Conservation (phyloP, 2,329 filamentous ascomycete species). For the Teratosphaeria gauchensis region DNA sequence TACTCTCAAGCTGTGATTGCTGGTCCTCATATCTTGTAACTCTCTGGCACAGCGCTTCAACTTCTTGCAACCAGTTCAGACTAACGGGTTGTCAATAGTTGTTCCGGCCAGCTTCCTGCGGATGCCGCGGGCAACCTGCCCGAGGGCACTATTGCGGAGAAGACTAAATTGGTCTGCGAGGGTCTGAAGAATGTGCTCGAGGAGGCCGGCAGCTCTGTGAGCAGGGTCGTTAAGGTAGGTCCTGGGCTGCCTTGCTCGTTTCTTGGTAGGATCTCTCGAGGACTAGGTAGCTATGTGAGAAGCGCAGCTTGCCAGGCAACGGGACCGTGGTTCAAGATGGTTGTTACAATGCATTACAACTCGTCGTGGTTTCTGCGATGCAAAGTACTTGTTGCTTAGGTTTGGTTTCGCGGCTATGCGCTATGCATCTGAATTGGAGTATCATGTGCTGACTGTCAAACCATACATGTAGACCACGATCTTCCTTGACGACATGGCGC, state of each 20-base stretch:
- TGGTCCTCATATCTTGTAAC: slow-evolving; percentile 52
- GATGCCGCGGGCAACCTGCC: slow-evolving; percentile 52
- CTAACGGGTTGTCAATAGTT: slow-evolving; percentile 11
- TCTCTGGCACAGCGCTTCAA: slow-evolving; percentile 3
- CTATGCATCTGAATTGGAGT: too few species aligned
- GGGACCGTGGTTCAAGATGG: too few species aligned
- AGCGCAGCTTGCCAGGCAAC: too few species aligned
- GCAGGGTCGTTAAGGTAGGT: slow-evolving; percentile 72
- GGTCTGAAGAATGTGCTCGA: slow-evolving; percentile 78
- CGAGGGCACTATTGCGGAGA: slow-evolving; percentile 55
- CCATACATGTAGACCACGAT: slow-evolving; percentile 41
- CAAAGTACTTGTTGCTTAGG: too few species aligned
- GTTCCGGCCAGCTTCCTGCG: slow-evolving; percentile 69
- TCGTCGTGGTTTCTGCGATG: too few species aligned
- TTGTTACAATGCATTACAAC: too few species aligned
- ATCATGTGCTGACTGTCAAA: not conserved
- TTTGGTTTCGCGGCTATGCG: too few species aligned
- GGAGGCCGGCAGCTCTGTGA: slow-evolving; percentile 67
- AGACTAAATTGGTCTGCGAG: slow-evolving; percentile 61
- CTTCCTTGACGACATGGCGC: slow-evolving; percentile 83
- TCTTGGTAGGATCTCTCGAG: not conserved
- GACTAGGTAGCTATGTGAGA: not conserved
- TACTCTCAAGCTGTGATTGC: slow-evolving; percentile 54
- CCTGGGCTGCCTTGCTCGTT: not conserved
- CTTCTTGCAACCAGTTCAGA: not conserved